Evolutionary conservation across 352 stramenopile genomes (phyloP).

Genomic region (Phytophthora tubulina): DNA sequence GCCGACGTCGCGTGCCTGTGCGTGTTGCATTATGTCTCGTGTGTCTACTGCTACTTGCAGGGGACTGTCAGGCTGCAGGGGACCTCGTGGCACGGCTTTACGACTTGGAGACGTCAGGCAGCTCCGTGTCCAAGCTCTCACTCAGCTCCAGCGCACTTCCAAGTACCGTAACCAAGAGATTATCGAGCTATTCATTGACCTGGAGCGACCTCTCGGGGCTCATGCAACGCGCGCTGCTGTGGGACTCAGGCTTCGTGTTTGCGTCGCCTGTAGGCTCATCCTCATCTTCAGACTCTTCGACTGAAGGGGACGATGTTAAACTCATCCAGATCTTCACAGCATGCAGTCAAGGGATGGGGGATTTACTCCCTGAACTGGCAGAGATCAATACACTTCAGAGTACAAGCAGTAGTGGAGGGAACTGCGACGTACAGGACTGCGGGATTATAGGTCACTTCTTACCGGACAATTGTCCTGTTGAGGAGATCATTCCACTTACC

Average conservation of each 20-base stretch:
- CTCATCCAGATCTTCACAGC: conserved; percentile 71
- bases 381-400: conserved; percentile 44
- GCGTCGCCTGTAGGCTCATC: conserved; percentile 21
- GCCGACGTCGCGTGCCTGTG: conserved; percentile 1
- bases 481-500: conserved; percentile 45
- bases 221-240: conserved; percentile 77
- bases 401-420: conserved; percentile 33
- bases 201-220: conserved; percentile 62
- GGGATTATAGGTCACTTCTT: conserved; percentile 72
- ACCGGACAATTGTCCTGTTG: conserved; percentile 38
- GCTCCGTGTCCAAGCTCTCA: conserved; percentile 35
- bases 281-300: conserved; percentile 17
- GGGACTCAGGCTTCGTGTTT: conserved; percentile 76
- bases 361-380: conserved; percentile 60
- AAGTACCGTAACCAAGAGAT: conserved; percentile 33
- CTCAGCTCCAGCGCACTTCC: conserved; percentile 52
- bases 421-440: conserved; percentile 55
- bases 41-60: conserved; percentile 21
- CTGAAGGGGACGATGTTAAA: conserved; percentile 19
- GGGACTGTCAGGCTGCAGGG: conserved; percentile 31
- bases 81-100: conserved; percentile 72
- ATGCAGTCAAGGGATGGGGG: conserved; percentile 66
- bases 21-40: conserved; percentile 18
- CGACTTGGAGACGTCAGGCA: conserved; percentile 43
- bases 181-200: conserved; percentile 41